Percentiles rank a stretch among this genome's conserved stretches.
phyloP scores from a whole-genome alignment of 2,329 filamentous ascomycete species.

The Cercospora janseana region DNA sequence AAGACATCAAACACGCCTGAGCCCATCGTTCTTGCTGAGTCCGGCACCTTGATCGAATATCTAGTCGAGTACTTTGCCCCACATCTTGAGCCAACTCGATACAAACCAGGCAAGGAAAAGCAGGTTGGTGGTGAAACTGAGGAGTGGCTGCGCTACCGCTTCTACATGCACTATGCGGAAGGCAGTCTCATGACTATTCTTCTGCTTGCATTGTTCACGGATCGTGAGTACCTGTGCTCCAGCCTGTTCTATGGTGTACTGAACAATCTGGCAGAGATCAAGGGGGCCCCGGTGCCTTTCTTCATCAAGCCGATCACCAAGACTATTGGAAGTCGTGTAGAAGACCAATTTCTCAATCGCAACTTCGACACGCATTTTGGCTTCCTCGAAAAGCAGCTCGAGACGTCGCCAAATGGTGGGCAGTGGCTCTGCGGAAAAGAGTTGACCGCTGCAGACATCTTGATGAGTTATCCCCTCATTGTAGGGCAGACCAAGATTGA shows the following conservation, averaged over 20 bases:
- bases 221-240: constrained; percentile 44
- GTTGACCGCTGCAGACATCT: constrained; percentile 53
- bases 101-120: constrained; percentile 54
- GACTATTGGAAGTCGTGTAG: constrained; percentile 52
- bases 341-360: constrained; percentile 46
- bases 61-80: constrained; percentile 65
- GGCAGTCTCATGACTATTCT: constrained; percentile 76
- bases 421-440: constrained; percentile 51
- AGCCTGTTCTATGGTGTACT: not conserved
- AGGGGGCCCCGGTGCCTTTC: constrained; percentile 60
- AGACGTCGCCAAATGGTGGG: constrained; percentile 48
- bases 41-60: constrained; percentile 77
- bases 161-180: constrained; percentile 81
- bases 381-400: constrained; percentile 53
- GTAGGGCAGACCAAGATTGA: constrained; percentile 44
- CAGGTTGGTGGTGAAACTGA: constrained; percentile 59
- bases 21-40: constrained; percentile 72
- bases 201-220: constrained; percentile 62
- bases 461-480: constrained; percentile 54
- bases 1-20: constrained; percentile 45
- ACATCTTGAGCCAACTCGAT: constrained; percentile 53
- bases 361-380: constrained; percentile 50
- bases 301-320: constrained; percentile 65
- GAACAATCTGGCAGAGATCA: constrained; percentile 32
- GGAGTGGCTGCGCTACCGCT: constrained; percentile 60